Evolutionary conservation across 371 early-diverging fungal species (phyloP).

Genomic region (Mortierella sp.): DNA sequence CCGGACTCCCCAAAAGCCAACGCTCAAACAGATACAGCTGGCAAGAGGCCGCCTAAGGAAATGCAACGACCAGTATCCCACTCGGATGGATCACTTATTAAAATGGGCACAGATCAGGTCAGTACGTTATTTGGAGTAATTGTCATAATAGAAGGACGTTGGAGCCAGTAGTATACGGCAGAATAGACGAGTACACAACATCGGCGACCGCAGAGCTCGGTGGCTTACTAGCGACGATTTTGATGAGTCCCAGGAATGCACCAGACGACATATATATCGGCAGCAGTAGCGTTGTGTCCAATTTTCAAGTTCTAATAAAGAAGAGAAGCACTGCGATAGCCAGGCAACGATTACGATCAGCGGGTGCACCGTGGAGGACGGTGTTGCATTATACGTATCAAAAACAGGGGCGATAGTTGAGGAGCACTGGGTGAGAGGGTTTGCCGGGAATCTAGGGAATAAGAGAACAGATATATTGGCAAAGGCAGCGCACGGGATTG

Average conservation of each 20-base stretch:
- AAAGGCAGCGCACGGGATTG: not conserved
- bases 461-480: not conserved
- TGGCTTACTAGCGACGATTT: slow-evolving; percentile 9
- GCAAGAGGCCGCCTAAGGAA: not conserved
- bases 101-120: not conserved
- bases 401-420: not conserved
- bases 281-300: not conserved
- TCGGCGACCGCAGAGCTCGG: slow-evolving; percentile 15
- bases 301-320: not conserved
- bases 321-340: not conserved
- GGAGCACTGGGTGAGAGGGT: not conserved
- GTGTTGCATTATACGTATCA: not conserved
- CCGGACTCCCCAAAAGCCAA: not conserved
- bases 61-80: not conserved
- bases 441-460: not conserved
- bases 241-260: slow-evolving; percentile 11
- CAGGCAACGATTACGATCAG: not conserved
- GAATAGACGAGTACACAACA: slow-evolving; percentile 6
- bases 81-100: not conserved
- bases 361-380: slow-evolving; percentile 8
- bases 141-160: not conserved
- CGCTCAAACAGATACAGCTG: not conserved
- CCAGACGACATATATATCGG: not conserved
- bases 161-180: not conserved
- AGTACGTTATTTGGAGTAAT: slow-evolving; percentile 7